Base-by-base conservation (phyloP, 2,329 filamentous ascomycete genomes). In the Fusarium sp. region DNA sequence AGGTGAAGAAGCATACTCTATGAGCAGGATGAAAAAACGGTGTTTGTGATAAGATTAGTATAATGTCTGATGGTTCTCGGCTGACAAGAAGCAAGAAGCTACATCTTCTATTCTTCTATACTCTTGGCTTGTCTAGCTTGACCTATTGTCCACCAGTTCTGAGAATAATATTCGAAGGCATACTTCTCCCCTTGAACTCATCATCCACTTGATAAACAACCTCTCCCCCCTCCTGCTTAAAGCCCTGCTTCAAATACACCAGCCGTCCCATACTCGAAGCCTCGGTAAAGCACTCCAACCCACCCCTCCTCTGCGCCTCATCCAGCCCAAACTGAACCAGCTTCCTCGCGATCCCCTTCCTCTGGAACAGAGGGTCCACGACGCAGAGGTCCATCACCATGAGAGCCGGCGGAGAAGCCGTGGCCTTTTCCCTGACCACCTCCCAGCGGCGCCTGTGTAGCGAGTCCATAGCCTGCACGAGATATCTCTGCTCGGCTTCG, bases 331-430 rank as follows among this genome's bases (percentile, higher is more conserved):
- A 83, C 61, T 75, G 72, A 10, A 83, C 81, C 49, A 84, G 62
- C 46, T 62, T 69, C 21, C 61, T 70, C 9, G 80, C 82, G 49
- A 82, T 75, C 1, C 82, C 80, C n/a, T 68, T 70, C 10, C 83
- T 74, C 66, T 87, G 84, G 51, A 80, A 84, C 0, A 67, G 72
- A 1, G 84, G 84, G 56, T 86, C 77, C 6, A 86, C 83, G 14
- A 73, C 79, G 56, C 82, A 84, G 3, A 82, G 58, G 49, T 83
- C 79, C 50, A 87, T 73, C 1, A 78, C 77, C 67, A 85, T 78
- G 3, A 81, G 73, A 0, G 83, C 78, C 0, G 83, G 81, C 4
- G 73, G 75, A 4, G 67, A 62, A 2, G 72, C 71, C 1, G 43
- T 47, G 3, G 76, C 74, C 44, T 80, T 80, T 46, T 78, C 73